Conservation (phyloP, 1,139 yeast species). For the Saccharomyces hybrid region DNA sequence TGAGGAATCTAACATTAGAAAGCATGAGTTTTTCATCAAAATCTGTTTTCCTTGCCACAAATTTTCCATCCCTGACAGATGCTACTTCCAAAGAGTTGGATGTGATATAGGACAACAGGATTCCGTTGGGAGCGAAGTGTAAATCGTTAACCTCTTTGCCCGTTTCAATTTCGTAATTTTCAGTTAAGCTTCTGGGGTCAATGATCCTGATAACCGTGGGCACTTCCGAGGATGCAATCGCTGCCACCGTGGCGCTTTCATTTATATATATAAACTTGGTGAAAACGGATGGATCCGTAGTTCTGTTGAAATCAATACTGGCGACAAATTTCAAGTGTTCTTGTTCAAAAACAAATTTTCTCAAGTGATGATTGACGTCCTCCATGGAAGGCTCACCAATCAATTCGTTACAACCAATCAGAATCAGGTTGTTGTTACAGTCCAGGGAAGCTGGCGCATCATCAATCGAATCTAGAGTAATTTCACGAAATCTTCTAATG, state of each 20-base stretch:
- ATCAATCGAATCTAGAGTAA: slow-evolving; percentile 52
- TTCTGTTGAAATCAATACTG: slow-evolving; percentile 39
- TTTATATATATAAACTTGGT: slow-evolving; percentile 52
- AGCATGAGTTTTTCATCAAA: slow-evolving; percentile 36
- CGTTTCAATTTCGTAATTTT: slow-evolving; percentile 45
- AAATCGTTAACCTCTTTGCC: slow-evolving; percentile 47
- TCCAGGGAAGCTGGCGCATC: slow-evolving; percentile 74
- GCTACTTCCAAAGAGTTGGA: slow-evolving; percentile 46
- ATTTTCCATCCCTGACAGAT: slow-evolving; percentile 36
- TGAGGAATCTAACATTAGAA: slow-evolving; percentile 54
- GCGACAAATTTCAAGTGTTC: slow-evolving; percentile 57
- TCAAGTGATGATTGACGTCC: slow-evolving; percentile 63
- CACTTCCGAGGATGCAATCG: slow-evolving; percentile 49
- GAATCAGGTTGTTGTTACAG: slow-evolving; percentile 43
- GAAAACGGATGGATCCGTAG: slow-evolving; percentile 43
- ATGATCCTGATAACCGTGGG: slow-evolving; percentile 56
- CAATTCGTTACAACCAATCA: slow-evolving; percentile 71
- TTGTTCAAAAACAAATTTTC: slow-evolving; percentile 54
- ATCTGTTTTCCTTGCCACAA: slow-evolving; percentile 33
- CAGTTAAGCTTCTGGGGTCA: slow-evolving; percentile 49
- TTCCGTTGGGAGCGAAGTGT: slow-evolving; percentile 43
- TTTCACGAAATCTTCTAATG: slow-evolving; percentile 56
- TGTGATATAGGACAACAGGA: slow-evolving; percentile 52
- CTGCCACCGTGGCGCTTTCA: slow-evolving; percentile 49
- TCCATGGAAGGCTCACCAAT: slow-evolving; percentile 39